phyloP scores from a whole-genome alignment of 306 rosid genomes.

The Lathyrus oleraceus region DNA sequence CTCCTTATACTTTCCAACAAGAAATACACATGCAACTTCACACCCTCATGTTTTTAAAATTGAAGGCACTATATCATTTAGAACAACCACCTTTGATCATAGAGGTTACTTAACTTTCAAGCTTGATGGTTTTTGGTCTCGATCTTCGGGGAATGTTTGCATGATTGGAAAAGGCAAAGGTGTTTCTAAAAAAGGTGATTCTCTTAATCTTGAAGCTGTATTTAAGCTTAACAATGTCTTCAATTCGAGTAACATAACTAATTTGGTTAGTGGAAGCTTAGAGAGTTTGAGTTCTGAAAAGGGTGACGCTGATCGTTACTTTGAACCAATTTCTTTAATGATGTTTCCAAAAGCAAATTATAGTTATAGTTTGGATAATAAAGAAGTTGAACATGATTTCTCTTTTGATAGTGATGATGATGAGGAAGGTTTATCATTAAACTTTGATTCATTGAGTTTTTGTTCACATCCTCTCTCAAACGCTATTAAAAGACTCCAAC shows the following conservation, averaged over 20 bases:
- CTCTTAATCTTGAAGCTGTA: constrained; percentile 28
- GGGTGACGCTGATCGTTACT: constrained; percentile 24
- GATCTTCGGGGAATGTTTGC: constrained; percentile 52
- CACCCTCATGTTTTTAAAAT: constrained; percentile 39
- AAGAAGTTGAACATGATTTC: neutral
- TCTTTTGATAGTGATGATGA: constrained; percentile 29
- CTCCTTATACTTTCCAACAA: constrained; percentile 12
- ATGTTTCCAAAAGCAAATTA: constrained; percentile 49
- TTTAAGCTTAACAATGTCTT: constrained; percentile 53
- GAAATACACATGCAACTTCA: constrained; percentile 29
- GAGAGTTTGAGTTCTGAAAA: constrained; percentile 48
- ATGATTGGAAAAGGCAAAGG: constrained; percentile 47
- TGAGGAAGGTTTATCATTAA: constrained; percentile 30
- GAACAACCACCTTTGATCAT: neutral
- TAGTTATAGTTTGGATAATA: constrained; percentile 40
- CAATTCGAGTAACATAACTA: constrained; percentile 38
- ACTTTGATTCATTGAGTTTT: constrained; percentile 23
- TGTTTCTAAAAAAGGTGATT: constrained; percentile 32
- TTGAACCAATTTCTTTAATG: constrained; percentile 48
- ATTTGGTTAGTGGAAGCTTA: constrained; percentile 56
- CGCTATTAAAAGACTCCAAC: constrained; percentile 18
- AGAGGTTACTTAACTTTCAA: neutral
- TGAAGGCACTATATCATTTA: constrained; percentile 27
- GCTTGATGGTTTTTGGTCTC: constrained; percentile 62
- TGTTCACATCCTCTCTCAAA: constrained; percentile 38